Percentiles rank a stretch among this genome's conserved stretches.
These are phyloP conservation scores for Silene latifolia DNA, from an alignment of 148 eudicot genomes.

Conservation along the genomic window DNA sequence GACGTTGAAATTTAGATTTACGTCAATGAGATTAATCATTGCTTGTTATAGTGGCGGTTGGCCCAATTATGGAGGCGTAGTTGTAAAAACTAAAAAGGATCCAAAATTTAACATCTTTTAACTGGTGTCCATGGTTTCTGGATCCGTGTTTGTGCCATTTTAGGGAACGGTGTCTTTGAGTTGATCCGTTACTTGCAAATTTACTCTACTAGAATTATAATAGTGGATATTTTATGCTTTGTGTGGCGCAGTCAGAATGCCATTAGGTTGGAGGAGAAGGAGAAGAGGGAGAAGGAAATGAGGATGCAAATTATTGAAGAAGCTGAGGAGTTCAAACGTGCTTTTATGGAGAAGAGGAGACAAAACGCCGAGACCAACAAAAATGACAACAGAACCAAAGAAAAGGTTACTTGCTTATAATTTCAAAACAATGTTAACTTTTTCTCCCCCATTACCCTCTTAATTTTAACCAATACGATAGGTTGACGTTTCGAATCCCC, in stretches of 20 bases:
- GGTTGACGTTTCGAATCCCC: too few relatives aligned
- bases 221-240: slow-evolving; percentile 3
- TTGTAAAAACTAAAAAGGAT: neutral
- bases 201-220: too few relatives aligned
- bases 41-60: neutral
- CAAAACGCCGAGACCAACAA: slow-evolving; percentile 73
- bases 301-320: slow-evolving; percentile 81
- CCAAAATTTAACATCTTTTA: neutral
- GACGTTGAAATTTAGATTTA: neutral
- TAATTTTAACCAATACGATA: too few relatives aligned
- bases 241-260: slow-evolving; percentile 61
- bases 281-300: slow-evolving; percentile 81
- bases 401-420: slow-evolving; percentile 48
- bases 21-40: neutral
- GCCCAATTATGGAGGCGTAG: neutral
- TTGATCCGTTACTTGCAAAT: neutral
- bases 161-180: neutral
- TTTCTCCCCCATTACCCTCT: too few relatives aligned
- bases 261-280: slow-evolving; percentile 84
- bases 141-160: neutral
- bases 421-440: neutral
- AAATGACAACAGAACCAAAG: slow-evolving; percentile 73
- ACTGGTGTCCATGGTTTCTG: neutral
- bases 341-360: slow-evolving; percentile 82
- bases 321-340: slow-evolving; percentile 72